Base-by-base conservation (phyloP, 163 green algal genomes). In the Botryococcus braunii region DNA sequence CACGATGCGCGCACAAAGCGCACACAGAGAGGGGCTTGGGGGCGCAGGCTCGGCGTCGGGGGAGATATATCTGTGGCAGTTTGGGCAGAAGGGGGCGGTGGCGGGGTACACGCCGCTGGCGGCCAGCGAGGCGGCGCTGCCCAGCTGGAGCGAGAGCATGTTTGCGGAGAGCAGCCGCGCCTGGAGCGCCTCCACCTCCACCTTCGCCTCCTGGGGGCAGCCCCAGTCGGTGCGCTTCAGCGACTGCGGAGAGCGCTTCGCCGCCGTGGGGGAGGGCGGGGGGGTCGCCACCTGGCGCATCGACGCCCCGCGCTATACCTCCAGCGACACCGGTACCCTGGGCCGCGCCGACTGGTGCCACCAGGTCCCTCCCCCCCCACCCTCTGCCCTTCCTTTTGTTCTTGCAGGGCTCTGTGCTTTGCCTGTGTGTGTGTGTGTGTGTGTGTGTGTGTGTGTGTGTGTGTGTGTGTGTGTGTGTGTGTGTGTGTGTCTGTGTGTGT, bases 341-440 rank as follows among this genome's bases (percentile, higher is more conserved):
- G 81, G 79, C 4, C 85, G 87, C 36, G 80, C 88, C 9, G 86
- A 95, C 67, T 95, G 88, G 86, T 80, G 78, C 71, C 73, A 88
- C 56, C 85, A 90, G 68, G 83, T 84, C 64, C 60, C 7, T 40
- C 29, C 50, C 23, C 4, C 4, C 5, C n/a, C 21, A 25, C 32
- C 46, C 13, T 66, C 34, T 62, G n/a, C n/a, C n/a, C n/a, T n/a
- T n/a, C n/a, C n/a, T n/a, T n/a, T n/a, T n/a, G n/a, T n/a, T n/a
- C n/a, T n/a, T n/a, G n/a, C n/a, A n/a, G n/a, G n/a, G n/a, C n/a
- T n/a, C n/a, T n/a, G n/a, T n/a, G n/a, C n/a, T n/a, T n/a, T n/a
- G n/a, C n/a, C n/a, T n/a, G n/a, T n/a, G n/a, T n/a, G n/a, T n/a
- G n/a, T n/a, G n/a, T n/a, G n/a, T n/a, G n/a, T n/a, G n/a, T n/a